phyloP scores from a whole-genome alignment of 208 protist genomes.

The Blastocrithidia nonstop region DNA sequence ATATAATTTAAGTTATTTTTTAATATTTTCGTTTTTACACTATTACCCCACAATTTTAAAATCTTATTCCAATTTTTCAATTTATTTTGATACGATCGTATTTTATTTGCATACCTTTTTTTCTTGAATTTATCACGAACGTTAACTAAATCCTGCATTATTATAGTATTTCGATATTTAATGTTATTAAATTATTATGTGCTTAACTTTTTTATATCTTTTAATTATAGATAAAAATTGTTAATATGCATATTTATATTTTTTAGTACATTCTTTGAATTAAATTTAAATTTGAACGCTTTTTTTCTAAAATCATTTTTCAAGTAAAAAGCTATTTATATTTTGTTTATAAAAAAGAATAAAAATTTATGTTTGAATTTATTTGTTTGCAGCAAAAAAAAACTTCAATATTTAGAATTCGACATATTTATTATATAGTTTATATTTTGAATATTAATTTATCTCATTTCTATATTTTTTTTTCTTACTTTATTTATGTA shows the following conservation, averaged over 20 bases:
- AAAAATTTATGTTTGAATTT: not conserved
- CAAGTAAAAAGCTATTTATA: not conserved
- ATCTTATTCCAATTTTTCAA: slow-evolving; percentile 3
- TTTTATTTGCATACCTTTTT: not conserved
- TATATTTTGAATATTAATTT: not conserved
- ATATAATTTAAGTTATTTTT: not conserved
- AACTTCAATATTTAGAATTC: not conserved
- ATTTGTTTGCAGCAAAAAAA: slow-evolving; percentile 3
- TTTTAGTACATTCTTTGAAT: not conserved
- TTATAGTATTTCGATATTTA: slow-evolving; percentile 4
- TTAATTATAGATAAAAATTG: not conserved
- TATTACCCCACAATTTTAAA: too few relatives aligned
- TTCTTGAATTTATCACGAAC: not conserved
- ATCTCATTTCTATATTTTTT: slow-evolving; percentile 3
- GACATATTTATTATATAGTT: slow-evolving; percentile 4
- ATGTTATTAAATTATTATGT: slow-evolving; percentile 1
- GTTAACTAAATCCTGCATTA: not conserved
- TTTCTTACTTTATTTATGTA: not conserved
- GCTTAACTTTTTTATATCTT: not conserved
- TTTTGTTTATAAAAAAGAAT: slow-evolving; percentile 6
- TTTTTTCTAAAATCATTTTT: slow-evolving; percentile 4
- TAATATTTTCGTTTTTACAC: too few relatives aligned
- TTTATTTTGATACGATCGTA: slow-evolving; percentile 4
- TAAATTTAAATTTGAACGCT: not conserved
- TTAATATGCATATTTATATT: slow-evolving; percentile 2